Base-by-base conservation (phyloP, 257 asterid species). In the Echium plantagineum region DNA sequence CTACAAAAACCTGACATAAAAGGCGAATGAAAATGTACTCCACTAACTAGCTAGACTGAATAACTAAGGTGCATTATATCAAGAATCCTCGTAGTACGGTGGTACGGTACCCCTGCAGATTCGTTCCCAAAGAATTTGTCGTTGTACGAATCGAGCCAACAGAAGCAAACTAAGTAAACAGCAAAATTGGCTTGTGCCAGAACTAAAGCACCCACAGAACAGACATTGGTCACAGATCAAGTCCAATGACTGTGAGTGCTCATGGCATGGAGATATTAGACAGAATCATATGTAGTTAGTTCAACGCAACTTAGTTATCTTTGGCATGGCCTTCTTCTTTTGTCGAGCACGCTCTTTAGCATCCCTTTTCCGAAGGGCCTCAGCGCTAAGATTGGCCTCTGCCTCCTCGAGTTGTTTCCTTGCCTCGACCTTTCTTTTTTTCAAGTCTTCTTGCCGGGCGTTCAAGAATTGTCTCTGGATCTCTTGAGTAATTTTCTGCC, bases 271-370 rank as follows among this genome's bases (percentile, higher is more conserved):
- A 35, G 46, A 9, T 35, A 35, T 5, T 35, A 35, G 10, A 35
- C 46, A 35, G 2, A 5, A 35, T 35, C 47, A 5, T 35, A 35
- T 35, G 8, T 35, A 35, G 47, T 35, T 10, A 7, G 15, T 71
- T 74, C 72, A 28, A 28, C 80, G 85, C 24, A 81, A 78, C 97
- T 83, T 90, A 82, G 85, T 90, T 69, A 90, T 77, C 65, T 87
- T 90, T 19, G 97, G 96, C 88, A 79, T 77, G 57, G 82, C 80
- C 83, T 80, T 90, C 77, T 87, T 90, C 94, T 83, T 68, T 72
- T 85, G 96, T 48, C 95, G 96, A 26, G 89, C 75, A 24, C 85
- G 91, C 17, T 90, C 97, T 74, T 90, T 90, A 31, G 95, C 91
- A 65, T 90, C 96, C 78, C 71, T 87, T 87, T 70, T 90, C 81